Base-by-base conservation (phyloP, 768 basidiomycete genomes). In the Calocybe cyanea region DNA sequence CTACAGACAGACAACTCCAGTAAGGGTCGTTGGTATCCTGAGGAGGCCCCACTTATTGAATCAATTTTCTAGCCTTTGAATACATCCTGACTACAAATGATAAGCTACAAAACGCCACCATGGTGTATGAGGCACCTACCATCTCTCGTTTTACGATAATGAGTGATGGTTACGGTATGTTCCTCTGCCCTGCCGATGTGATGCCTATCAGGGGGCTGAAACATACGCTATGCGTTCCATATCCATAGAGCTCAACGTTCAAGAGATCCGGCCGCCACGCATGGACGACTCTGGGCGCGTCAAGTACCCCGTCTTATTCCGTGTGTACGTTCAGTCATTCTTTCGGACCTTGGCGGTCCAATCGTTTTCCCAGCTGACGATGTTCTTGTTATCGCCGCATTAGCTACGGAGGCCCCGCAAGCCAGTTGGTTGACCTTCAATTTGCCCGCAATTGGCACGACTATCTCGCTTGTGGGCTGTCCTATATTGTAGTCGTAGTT, bases 281-380 rank as follows among this genome's bases (percentile, higher is more conserved):
- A 88, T 98, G 83, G 96, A 99, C 56, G 84, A 88, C 56, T 86
- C 91, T 17, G 96, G 96, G n/a, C 81, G 89, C 35, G 91, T 87
- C 7, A 93, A 95, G 63, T 98, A 99, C 59, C 90, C 96, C 1
- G 92, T 97, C 17, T 70, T 99, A 21, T 92, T 98, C 72, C 72
- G 78, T 35, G 89, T 95, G 80, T 94, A 62, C 56, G 73, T 65
- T 13, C 44, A 43, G 38, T 20, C 25, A n/a, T 49, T 34, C 36
- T 41, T 42, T 37, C 38, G 44, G 33, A 38, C 34, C 6, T 25
- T 19, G 35, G 31, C 33, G 33, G 21, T 41, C 37, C 23, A 18
- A 48, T 45, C 18, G 10, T 21, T 15, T 30, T 57, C 55, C 57
- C 54, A 17, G 31, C 11, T 39, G 31, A 48, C 34, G 53, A 28